Percentiles rank a stretch among this genome's conserved stretches.
Evolutionary conservation across 345 rosid genomes (phyloP).

Genomic region (Ceriops tagal): DNA sequence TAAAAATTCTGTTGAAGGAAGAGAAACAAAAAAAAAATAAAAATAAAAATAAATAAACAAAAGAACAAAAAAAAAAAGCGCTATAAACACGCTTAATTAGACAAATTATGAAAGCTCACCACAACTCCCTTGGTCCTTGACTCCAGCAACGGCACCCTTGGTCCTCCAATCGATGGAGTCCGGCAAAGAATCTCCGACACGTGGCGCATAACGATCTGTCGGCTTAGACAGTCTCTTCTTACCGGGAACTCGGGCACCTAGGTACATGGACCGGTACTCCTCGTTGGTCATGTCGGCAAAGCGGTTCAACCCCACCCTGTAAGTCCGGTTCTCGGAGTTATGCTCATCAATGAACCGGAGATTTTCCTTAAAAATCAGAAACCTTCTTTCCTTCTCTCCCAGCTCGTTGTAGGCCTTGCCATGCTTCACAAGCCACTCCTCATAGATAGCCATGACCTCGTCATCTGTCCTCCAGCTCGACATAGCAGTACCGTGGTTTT

Average conservation of each 20-base stretch:
- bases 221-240: slow-evolving; percentile 43
- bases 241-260: slow-evolving; percentile 47
- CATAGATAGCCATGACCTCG: slow-evolving; percentile 64
- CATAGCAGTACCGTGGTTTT: slow-evolving; percentile 34
- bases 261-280: slow-evolving; percentile 70
- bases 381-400: slow-evolving; percentile 67
- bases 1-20: too few relatives aligned
- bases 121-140: slow-evolving; percentile 83
- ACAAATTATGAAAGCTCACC: slow-evolving; percentile 42
- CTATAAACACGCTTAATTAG: background rate
- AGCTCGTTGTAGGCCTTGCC: slow-evolving; percentile 60
- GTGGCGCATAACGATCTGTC: slow-evolving; percentile 50
- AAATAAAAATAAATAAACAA: too few relatives aligned
- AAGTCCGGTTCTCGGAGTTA: slow-evolving; percentile 57
- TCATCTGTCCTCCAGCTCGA: slow-evolving; percentile 52
- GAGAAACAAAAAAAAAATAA: too few relatives aligned
- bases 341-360: slow-evolving; percentile 76
- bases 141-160: slow-evolving; percentile 68
- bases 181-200: slow-evolving; percentile 64
- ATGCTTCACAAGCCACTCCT: slow-evolving; percentile 67
- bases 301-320: slow-evolving; percentile 66
- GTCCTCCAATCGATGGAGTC: slow-evolving; percentile 75
- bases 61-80: background rate
- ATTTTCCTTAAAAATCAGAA: slow-evolving; percentile 77
- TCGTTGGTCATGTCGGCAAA: slow-evolving; percentile 91